Evolutionary conservation across 441 rosid species (phyloP).

Genomic region (Hura crepitans): DNA sequence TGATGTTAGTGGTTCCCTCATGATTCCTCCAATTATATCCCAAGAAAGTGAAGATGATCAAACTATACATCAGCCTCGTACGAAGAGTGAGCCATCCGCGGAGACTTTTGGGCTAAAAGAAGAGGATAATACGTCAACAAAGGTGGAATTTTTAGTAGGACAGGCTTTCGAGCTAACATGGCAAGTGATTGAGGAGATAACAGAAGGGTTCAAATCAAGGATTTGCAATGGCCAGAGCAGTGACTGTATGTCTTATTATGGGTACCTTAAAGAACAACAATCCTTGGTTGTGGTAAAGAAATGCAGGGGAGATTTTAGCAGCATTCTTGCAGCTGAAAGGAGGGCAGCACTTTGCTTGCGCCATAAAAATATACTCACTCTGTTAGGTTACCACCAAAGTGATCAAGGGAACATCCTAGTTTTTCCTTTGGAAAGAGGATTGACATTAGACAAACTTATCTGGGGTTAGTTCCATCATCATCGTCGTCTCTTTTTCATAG

Average conservation of each 20-base stretch:
- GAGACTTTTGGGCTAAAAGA: background rate
- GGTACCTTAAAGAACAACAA: slow-evolving; percentile 20
- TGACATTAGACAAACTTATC: slow-evolving; percentile 15
- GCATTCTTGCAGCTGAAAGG: slow-evolving; percentile 35
- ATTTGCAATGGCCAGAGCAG: slow-evolving; percentile 3
- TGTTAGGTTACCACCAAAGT: slow-evolving; percentile 32
- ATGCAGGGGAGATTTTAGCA: slow-evolving; percentile 6
- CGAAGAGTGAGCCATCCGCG: background rate
- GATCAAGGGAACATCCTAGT: slow-evolving; percentile 26
- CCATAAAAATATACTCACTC: slow-evolving; percentile 28
- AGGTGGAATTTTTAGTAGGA: slow-evolving; percentile 1
- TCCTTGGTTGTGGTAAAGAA: slow-evolving; percentile 26
- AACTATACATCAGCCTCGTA: background rate
- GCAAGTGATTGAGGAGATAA: slow-evolving; percentile 31
- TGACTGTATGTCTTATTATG: slow-evolving; percentile 20
- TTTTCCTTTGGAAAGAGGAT: slow-evolving; percentile 17
- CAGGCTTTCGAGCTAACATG: slow-evolving; percentile 33
- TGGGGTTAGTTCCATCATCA: slow-evolving; percentile 23
- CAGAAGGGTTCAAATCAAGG: slow-evolving; percentile 24
- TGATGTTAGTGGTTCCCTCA: background rate
- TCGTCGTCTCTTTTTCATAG: background rate
- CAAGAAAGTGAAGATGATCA: slow-evolving; percentile 13
- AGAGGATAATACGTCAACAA: background rate
- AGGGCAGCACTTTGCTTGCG: slow-evolving; percentile 32
- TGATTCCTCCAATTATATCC: background rate